Evolutionary conservation across 1,139 yeast species (phyloP).

Genomic region (Nakaseomyces sp.): DNA sequence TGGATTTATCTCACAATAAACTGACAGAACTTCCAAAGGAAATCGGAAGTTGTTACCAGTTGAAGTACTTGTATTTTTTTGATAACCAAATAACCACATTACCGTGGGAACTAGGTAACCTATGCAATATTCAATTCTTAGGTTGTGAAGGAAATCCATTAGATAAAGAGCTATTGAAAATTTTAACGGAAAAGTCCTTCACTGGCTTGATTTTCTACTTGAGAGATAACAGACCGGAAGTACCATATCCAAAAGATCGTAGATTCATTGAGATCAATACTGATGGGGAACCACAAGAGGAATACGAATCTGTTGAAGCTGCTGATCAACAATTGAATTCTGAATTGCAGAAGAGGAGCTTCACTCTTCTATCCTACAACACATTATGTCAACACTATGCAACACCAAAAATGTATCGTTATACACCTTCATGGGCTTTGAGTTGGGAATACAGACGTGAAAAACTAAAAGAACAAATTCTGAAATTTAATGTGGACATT

Average conservation of each 20-base stretch:
- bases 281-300: slow-evolving; percentile 56
- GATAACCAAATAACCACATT: slow-evolving; percentile 71
- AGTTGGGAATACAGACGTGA: slow-evolving; percentile 89
- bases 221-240: slow-evolving; percentile 72
- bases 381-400: slow-evolving; percentile 95
- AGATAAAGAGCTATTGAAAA: slow-evolving; percentile 53
- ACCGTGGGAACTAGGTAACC: slow-evolving; percentile 79
- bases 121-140: slow-evolving; percentile 74
- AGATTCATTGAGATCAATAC: slow-evolving; percentile 74
- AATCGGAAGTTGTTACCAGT: slow-evolving; percentile 70
- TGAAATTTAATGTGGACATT: slow-evolving; percentile 59
- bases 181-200: slow-evolving; percentile 76
- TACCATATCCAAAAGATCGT: slow-evolving; percentile 60
- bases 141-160: slow-evolving; percentile 94
- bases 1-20: slow-evolving; percentile 77
- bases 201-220: slow-evolving; percentile 70
- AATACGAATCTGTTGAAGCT: slow-evolving; percentile 26
- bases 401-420: slow-evolving; percentile 82
- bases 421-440: slow-evolving; percentile 96
- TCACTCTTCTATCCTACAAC: slow-evolving; percentile 80
- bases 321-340: slow-evolving; percentile 30
- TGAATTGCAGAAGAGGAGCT: slow-evolving; percentile 35
- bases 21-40: slow-evolving; percentile 68
- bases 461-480: slow-evolving; percentile 61
- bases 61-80: slow-evolving; percentile 76